These are phyloP conservation scores for Kalmusia sp. DNA, from an alignment of 2,329 filamentous ascomycete species.

Conservation along the genomic window DNA sequence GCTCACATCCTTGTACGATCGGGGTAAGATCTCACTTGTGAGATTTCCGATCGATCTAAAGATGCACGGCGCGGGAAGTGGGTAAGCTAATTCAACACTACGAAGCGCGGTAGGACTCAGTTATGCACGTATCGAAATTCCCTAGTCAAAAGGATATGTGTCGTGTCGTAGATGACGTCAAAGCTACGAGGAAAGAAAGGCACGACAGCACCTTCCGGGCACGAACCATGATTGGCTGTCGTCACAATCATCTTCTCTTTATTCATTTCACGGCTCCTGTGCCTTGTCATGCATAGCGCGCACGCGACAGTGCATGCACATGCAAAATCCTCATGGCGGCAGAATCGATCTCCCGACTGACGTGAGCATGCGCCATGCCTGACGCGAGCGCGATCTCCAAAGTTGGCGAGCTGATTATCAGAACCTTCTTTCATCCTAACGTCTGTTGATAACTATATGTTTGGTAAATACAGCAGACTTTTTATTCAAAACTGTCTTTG, in stretches of 20 bases:
- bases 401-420: not conserved
- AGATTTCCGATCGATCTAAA: not conserved
- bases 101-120: too few species aligned
- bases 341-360: slow-evolving; percentile 1
- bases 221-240: not conserved
- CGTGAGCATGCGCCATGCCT: slow-evolving; percentile 8
- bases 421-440: not conserved
- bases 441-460: not conserved
- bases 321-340: not conserved
- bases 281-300: too few species aligned
- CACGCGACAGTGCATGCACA: not conserved
- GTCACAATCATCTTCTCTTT: not conserved
- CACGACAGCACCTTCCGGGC: not conserved
- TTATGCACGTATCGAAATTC: too few species aligned
- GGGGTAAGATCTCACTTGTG: not conserved
- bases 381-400: slow-evolving; percentile 1
- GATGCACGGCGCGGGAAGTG: not conserved
- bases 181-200: not conserved
- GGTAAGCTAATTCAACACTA: not conserved
- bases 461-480: too few species aligned
- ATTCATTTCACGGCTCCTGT: not conserved
- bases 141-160: too few species aligned
- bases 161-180: not conserved
- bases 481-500: too few species aligned
- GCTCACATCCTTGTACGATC: not conserved